Percentiles rank a stretch among this genome's conserved stretches.
phyloP scores from a whole-genome alignment of 257 asterid species.

The Hygrophila difformis region DNA sequence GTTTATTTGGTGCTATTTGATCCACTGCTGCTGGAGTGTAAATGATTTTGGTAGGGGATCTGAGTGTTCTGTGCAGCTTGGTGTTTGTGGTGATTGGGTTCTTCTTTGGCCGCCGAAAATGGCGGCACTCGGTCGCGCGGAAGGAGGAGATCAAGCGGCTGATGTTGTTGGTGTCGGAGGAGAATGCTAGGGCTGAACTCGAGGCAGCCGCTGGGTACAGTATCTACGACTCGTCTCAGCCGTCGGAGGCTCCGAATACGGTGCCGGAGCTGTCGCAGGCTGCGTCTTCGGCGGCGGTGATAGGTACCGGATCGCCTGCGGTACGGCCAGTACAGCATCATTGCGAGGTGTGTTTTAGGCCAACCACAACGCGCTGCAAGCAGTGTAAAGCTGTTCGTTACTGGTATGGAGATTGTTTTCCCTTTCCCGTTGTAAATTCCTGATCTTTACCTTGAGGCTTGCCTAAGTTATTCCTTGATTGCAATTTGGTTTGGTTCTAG shows the following conservation, averaged over 20 bases:
- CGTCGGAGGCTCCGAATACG: slow-evolving; percentile 16
- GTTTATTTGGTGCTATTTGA: slow-evolving; percentile 26
- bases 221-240: slow-evolving; percentile 15
- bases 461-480: slow-evolving; percentile 6
- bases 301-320: slow-evolving; percentile 13
- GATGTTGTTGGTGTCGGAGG: slow-evolving; percentile 56
- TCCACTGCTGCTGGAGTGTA: slow-evolving; percentile 29
- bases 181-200: slow-evolving; percentile 61
- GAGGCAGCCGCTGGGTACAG: slow-evolving; percentile 28
- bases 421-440: neutral
- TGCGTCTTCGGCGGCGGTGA: slow-evolving; percentile 8
- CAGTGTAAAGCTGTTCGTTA: slow-evolving; percentile 72
- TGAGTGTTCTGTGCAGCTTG: slow-evolving; percentile 38
- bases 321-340: slow-evolving; percentile 35
- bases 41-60: slow-evolving; percentile 65
- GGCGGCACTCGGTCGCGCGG: slow-evolving; percentile 52
- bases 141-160: slow-evolving; percentile 60
- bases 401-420: slow-evolving; percentile 43
- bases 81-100: slow-evolving; percentile 37
- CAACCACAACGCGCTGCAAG: slow-evolving; percentile 61
- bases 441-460: neutral
- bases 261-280: slow-evolving; percentile 4
- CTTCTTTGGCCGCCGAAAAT: slow-evolving; percentile 46
- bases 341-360: slow-evolving; percentile 61
- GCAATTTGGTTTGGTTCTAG: slow-evolving; percentile 4